Base-by-base conservation (phyloP, 2,329 filamentous ascomycete genomes). In the Leptographium lundbergii region DNA sequence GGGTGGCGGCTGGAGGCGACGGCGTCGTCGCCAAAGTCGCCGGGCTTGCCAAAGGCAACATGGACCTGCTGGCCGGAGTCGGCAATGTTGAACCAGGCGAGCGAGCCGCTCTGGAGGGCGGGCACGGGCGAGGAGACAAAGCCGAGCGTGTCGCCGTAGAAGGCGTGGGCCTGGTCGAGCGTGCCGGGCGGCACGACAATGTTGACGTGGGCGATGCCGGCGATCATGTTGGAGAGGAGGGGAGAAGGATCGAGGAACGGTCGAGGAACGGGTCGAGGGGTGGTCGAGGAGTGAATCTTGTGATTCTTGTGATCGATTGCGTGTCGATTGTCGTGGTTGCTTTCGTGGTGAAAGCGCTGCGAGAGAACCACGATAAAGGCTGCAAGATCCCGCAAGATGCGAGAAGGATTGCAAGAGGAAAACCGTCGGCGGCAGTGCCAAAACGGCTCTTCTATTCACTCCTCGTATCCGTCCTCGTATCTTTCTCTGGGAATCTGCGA, bases 71-170 rank as follows among this genome's bases (percentile, higher is more conserved):
- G 81, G 1, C 76, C 75, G 7, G 68, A 68, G 3, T 73, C 73
- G 17, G 74, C 79, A 59, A 85, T 78, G 65, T 85, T 79, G 71
- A 85, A 83, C 81, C 82, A 86, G 10, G 77, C 75, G 1, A 85
- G 70, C 1, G 70, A 74, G 17, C 73, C 75, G 57, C 71, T 73
- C 64, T 84, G 80, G 1, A 76, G 66, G 3, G 69, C 69, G 0
- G 82, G 82, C 0, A 85, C 82, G 1, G 77, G 67, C 4, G 76
- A 72, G 2, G 76, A 68, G 5, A 69, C 75, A 6, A 86, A 73
- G 14, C 80, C 81, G 0, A 86, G 73, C 0, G 81, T 85, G 1
- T 69, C 66, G 59, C 70, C 74, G 69, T 84, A 85, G 70, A 85
- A 85, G 11, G 72, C 72, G 24, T 72, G 69, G 2, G 81, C 81